Evolutionary conservation across 1,139 yeast species (phyloP), one percentile per base, ranked within the genome.

Genomic region (Citeromyces hawaiiensis): DNA sequence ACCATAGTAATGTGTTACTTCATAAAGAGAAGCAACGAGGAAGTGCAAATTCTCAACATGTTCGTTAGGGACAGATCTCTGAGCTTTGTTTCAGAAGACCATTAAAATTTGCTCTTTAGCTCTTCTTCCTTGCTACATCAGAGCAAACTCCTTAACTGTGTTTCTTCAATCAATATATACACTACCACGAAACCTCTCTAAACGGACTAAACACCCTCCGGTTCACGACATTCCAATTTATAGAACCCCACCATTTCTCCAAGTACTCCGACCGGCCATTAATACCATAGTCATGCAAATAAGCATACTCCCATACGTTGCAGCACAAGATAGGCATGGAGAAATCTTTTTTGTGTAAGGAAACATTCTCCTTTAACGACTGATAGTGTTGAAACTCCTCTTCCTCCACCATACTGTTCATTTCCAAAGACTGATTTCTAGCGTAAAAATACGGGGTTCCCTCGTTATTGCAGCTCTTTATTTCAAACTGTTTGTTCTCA

Each of bases 271-370:
- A 68, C 60, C 78, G 81, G 35, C 94, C 94, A 39, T 63, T 69
- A 40, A 85, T 70, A 25, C 96, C 96, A 59, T 79, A 91, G 58
- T 91, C 98, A 16, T 71, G 61, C 40, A 86, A 53, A 58, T 79
- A 91, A 17, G 96, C 86, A 48, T 77, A 74, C 56, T 88, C 94
- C 96, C 97, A 88, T 48, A 83, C 69, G 57, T 78, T 85, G 48
- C 87, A 68, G 40, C 80, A 85, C 48, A 91, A 68, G 39, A 91
- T 60, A 7, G 96, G 96, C 50, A 88, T 66, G 35, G 79, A 71
- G 65, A 74, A 79, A 59, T 83, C 93, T 54, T 68, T 68, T 39
- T 66, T 70, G 38, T 66, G 63, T 19, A 52, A 50, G 13, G 55
- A 55, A 10, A 75, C 70, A 38, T 68, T 60, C 44, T 65, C 63